A percentile compares a stretch with the other conserved stretches of the same genome.
These are phyloP conservation scores for Euphorbia tirucalli DNA, from an alignment of 345 rosid species.

Conservation along the genomic window DNA sequence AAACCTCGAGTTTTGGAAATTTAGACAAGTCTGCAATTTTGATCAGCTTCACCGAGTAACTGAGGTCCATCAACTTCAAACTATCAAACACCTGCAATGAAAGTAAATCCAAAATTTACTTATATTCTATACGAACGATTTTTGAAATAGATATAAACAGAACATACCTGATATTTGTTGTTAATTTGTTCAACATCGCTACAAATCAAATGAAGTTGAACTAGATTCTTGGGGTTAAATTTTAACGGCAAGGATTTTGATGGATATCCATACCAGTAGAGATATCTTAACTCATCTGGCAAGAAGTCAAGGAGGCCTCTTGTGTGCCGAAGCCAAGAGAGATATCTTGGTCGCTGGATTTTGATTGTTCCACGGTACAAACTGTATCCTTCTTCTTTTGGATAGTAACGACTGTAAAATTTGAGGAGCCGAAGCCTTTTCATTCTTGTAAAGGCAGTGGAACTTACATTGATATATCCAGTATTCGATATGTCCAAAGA, in stretches of 20 bases:
- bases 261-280: conserved; percentile 4
- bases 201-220: conserved; percentile 1
- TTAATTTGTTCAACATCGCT: conserved; percentile 3
- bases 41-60: background rate
- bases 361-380: background rate
- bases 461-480: background rate
- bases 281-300: conserved; percentile 6
- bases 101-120: background rate
- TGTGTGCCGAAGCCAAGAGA: background rate
- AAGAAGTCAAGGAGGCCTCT: conserved; percentile 6
- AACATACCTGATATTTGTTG: conserved; percentile 1
- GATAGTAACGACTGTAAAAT: background rate
- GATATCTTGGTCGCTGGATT: background rate
- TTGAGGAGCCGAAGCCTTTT: background rate
- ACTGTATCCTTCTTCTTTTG: background rate
- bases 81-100: conserved; percentile 8
- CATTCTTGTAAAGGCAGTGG: background rate
- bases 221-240: background rate
- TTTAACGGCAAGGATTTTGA: background rate
- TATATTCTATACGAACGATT: background rate
- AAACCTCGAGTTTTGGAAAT: background rate
- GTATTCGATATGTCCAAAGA: background rate
- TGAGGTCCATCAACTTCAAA: conserved; percentile 11
- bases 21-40: conserved; percentile 4
- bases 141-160: background rate